These are phyloP conservation scores for Salicornia ramosissima DNA, from an alignment of 148 eudicot genomes.

Conservation along the genomic window DNA sequence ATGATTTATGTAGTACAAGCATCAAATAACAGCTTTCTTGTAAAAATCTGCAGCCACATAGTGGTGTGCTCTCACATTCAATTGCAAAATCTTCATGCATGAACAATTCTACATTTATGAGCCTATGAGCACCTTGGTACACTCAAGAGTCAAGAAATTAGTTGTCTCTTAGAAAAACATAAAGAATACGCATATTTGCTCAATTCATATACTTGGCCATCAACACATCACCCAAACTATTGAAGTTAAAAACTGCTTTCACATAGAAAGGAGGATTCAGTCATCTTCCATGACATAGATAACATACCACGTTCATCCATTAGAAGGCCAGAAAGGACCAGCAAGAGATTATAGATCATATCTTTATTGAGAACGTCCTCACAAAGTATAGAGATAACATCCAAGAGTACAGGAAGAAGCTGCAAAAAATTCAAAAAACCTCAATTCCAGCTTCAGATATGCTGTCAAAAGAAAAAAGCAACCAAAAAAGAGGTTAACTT, in stretches of 20 bases:
- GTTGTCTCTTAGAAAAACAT: not conserved
- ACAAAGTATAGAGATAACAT: constrained; percentile 52
- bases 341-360: constrained; percentile 55
- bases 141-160: not conserved
- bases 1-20: not conserved
- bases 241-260: not conserved
- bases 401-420: constrained; percentile 63
- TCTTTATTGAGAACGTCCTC: constrained; percentile 60
- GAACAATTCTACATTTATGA: not conserved
- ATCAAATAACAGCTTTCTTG: not conserved
- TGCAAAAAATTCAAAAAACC: constrained; percentile 34
- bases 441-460: not conserved
- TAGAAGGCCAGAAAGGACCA: constrained; percentile 76
- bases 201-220: not conserved
- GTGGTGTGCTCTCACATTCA: not conserved
- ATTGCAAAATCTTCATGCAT: not conserved
- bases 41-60: not conserved
- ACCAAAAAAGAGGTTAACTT: not conserved
- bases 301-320: constrained; percentile 68
- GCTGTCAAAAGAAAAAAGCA: not conserved
- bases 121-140: not conserved
- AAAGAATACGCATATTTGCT: not conserved
- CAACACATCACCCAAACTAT: not conserved
- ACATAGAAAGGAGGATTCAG: not conserved
- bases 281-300: not conserved